Percentiles rank a stretch among this genome's conserved stretches.
These are phyloP conservation scores for Russula emetica DNA, from an alignment of 768 basidiomycete genomes.

Conservation along the genomic window DNA sequence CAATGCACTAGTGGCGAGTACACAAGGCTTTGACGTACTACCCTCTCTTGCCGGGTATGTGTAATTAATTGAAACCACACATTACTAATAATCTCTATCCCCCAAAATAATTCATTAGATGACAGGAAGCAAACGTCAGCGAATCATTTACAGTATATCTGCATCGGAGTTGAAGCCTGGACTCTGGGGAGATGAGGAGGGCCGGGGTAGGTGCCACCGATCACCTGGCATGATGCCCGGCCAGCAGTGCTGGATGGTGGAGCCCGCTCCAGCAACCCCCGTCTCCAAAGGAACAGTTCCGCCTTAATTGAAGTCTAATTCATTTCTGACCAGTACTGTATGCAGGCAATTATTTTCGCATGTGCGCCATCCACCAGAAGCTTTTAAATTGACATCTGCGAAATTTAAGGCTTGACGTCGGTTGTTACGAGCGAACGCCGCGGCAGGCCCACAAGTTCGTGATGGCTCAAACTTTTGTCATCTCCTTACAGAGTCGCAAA, in stretches of 20 bases:
- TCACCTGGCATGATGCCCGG: too few relatives aligned
- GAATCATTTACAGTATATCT: not conserved
- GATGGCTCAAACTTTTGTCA: conserved; percentile 17
- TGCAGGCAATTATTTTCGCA: conserved; percentile 72
- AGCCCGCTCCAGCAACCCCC: too few relatives aligned
- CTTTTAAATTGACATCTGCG: conserved; percentile 49
- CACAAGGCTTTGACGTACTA: not conserved
- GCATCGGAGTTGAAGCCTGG: not conserved
- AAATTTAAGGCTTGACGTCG: conserved; percentile 51
- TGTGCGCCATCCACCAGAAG: conserved; percentile 56
- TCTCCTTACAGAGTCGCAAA: conserved; percentile 3
- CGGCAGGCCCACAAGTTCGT: conserved; percentile 50
- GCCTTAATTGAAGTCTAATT: not conserved
- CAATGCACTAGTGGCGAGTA: conserved; percentile 48
- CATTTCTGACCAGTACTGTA: not conserved
- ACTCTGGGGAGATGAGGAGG: not conserved
- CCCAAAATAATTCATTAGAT: not conserved
- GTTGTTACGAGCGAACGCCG: conserved; percentile 49
- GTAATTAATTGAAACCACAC: not conserved
- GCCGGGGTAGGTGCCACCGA: too few relatives aligned
- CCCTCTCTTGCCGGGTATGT: not conserved
- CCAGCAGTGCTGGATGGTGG: too few relatives aligned
- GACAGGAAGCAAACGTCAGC: too few relatives aligned
- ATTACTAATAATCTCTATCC: not conserved
- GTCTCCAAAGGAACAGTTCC: not conserved